Evolutionary conservation across 2,329 filamentous ascomycete species (phyloP), one percentile per base, ranked within the genome.

Genomic region (Chaetomium sp.): DNA sequence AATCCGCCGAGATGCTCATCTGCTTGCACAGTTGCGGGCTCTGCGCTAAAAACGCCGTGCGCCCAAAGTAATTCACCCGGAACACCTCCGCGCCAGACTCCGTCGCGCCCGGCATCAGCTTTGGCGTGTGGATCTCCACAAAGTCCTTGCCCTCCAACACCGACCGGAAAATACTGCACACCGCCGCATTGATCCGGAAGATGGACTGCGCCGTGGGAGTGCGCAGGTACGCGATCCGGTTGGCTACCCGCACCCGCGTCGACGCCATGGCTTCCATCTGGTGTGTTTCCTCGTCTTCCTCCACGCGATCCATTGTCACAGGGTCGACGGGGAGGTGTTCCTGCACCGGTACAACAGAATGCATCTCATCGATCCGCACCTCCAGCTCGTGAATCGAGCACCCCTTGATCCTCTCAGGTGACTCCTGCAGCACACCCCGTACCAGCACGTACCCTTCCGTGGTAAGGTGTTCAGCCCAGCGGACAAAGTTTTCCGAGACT

Each of bases 31-130:
- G 72, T 70, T 96, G 91, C 6, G 91, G 91, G 59, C 89, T 95
- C 73, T 96, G 91, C 0, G 91, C 91, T 11, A 96, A 74, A 75
- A 94, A 96, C 3, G 91, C 91, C 19, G 82, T 82, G 52, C 91
- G 84, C 35, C 85, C 88, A 73, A 96, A 96, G 74, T 96, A 96
- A 67, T 94, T 88, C 49, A 95, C 83, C 68, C 89, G 85, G 77
- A 96, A 96, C 5, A 96, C 91, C 61, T 89, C 90, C 11, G 91
- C 86, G 47, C 91, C 91, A 47, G 89, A 95, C 71, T 96, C 91
- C 0, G 91, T 95, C 1, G 91, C 91, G 10, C 88, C 86, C 1
- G 89, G 89, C 74, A 95, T 90, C 44, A 96, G 76, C 73, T 96
- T 96, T 2, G 91, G 91, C 0, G 90, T 95, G 68, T 96, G 90